Conservation (phyloP, 2,329 filamentous ascomycete species). For the Calonectria naviculata region DNA sequence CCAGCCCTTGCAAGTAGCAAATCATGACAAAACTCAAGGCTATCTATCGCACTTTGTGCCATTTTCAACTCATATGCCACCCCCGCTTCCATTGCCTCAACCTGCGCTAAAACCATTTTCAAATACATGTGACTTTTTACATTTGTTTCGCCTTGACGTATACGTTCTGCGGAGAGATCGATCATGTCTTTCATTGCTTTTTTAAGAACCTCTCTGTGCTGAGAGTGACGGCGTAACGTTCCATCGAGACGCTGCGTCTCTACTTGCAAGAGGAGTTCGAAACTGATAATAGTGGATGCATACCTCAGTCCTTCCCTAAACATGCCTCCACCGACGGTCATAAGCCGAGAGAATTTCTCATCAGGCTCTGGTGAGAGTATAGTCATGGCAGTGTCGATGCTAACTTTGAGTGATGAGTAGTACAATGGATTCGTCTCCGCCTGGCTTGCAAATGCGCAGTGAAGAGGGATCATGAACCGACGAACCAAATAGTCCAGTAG, state of each 20-base stretch:
- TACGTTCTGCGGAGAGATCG: constrained; percentile 42
- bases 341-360: constrained; percentile 48
- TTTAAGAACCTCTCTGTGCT: constrained; percentile 46
- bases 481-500: constrained; percentile 63
- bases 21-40: constrained; percentile 44
- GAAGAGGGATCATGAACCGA: constrained; percentile 66
- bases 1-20: constrained; percentile 35
- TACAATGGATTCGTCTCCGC: constrained; percentile 57
- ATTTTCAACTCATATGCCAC: constrained; percentile 39
- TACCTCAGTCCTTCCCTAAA: constrained; percentile 52
- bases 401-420: constrained; percentile 60
- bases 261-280: constrained; percentile 50
- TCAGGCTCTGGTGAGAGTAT: constrained; percentile 50
- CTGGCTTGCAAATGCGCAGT: constrained; percentile 58
- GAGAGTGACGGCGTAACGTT: constrained; percentile 39
- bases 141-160: constrained; percentile 55
- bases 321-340: constrained; percentile 51
- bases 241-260: constrained; percentile 44
- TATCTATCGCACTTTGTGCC: constrained; percentile 46
- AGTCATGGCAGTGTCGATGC: constrained; percentile 55
- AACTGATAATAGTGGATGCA: constrained; percentile 44
- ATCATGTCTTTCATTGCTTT: constrained; percentile 43
- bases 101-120: constrained; percentile 51
- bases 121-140: constrained; percentile 56
- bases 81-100: constrained; percentile 47